Percentiles rank a stretch among this genome's conserved stretches.
phyloP scores from a whole-genome alignment of 2,329 filamentous ascomycete genomes.

The Neurospora sp. region DNA sequence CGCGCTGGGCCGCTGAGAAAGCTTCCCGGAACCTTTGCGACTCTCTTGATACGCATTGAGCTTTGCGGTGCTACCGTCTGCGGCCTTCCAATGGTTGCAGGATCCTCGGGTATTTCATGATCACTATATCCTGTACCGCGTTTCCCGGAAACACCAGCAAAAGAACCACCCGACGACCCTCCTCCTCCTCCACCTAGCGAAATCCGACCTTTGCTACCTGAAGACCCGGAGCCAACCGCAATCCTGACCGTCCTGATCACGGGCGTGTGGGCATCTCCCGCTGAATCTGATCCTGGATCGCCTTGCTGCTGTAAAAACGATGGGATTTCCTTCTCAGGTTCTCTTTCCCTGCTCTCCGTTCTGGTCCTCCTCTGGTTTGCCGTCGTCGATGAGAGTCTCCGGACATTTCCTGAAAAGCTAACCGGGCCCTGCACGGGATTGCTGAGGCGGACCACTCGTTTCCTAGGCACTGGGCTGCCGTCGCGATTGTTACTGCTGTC shows the following conservation, averaged over 20 bases:
- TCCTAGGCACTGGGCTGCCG: slow-evolving; percentile 40
- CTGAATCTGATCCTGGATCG: slow-evolving; percentile 19
- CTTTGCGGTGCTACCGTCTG: slow-evolving; percentile 51
- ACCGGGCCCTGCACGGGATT: slow-evolving; percentile 7
- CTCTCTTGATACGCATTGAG: slow-evolving; percentile 68
- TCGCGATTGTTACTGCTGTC: slow-evolving; percentile 29
- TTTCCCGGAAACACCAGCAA: slow-evolving; percentile 24
- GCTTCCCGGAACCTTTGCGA: slow-evolving; percentile 64
- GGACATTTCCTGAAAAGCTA: not conserved
- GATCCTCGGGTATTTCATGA: slow-evolving; percentile 37
- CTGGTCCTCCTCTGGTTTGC: slow-evolving; percentile 7
- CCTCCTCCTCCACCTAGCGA: not conserved
- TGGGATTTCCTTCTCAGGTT: slow-evolving; percentile 21
- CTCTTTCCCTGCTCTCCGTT: slow-evolving; percentile 19
- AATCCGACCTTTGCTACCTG: slow-evolving; percentile 27
- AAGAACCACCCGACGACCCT: slow-evolving; percentile 26
- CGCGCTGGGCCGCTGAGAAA: slow-evolving; percentile 74
- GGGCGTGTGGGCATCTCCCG: slow-evolving; percentile 41
- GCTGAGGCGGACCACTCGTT: slow-evolving; percentile 49
- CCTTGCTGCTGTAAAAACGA: slow-evolving; percentile 9
- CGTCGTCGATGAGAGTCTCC: not conserved
- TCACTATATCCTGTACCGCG: slow-evolving; percentile 32
- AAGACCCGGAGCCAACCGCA: slow-evolving; percentile 35
- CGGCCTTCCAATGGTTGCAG: slow-evolving; percentile 40
- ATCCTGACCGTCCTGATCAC: slow-evolving; percentile 47